Percentiles rank a stretch among this genome's conserved stretches.
phyloP scores from a whole-genome alignment of 345 rosid genomes.

The Aurinia saxatilis region DNA sequence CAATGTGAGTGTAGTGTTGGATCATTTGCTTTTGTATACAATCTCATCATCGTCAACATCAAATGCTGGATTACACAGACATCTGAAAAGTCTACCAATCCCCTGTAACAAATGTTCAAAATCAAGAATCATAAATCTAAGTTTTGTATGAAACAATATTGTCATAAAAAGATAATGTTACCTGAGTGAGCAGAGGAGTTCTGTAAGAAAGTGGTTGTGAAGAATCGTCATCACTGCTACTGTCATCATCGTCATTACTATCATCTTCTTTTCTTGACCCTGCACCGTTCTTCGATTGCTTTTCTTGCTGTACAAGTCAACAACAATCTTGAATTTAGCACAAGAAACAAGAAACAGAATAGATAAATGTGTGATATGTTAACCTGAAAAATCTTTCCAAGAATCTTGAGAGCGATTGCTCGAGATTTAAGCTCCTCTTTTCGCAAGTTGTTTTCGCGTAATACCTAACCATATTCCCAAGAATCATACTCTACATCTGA shows the following conservation, averaged over 20 bases:
- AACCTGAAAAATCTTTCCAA: constrained; percentile 90
- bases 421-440: constrained; percentile 75
- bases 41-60: constrained; percentile 94
- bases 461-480: constrained; percentile 38
- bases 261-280: constrained; percentile 56
- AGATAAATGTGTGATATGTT: neutral
- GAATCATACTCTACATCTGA: neutral
- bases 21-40: constrained; percentile 73
- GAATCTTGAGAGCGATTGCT: constrained; percentile 59
- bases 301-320: constrained; percentile 41
- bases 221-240: constrained; percentile 70
- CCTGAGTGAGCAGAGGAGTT: constrained; percentile 88
- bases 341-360: neutral
- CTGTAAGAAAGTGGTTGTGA: constrained; percentile 60
- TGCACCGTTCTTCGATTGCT: constrained; percentile 38
- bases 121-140: neutral
- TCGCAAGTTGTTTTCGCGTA: constrained; percentile 51
- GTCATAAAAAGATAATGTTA: constrained; percentile 1
- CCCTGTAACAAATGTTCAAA: constrained; percentile 43
- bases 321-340: constrained; percentile 8
- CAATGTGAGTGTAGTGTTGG: neutral
- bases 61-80: constrained; percentile 92
- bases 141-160: neutral
- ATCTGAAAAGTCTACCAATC: constrained; percentile 90
- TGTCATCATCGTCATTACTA: constrained; percentile 54